Conservation (phyloP, 768 basidiomycete species). For the Tylopilus vinaceipallidus region DNA sequence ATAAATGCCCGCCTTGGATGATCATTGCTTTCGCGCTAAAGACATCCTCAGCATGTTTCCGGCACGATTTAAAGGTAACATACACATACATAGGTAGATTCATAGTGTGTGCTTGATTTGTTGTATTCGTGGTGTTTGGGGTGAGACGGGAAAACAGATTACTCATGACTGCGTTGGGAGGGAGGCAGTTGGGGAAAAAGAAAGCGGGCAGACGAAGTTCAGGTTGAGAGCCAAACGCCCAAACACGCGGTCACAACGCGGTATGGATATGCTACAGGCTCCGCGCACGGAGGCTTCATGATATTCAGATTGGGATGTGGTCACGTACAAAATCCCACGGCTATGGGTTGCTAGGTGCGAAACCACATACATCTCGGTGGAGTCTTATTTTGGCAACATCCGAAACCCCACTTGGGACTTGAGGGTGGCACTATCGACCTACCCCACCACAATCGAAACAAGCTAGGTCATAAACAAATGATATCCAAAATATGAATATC, state of each 20-base stretch:
- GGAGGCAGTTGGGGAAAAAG: not conserved
- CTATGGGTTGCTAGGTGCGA: too few species aligned
- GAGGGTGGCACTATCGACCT: too few species aligned
- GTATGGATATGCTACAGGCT: too few species aligned
- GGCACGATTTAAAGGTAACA: not conserved
- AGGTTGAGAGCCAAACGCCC: too few species aligned
- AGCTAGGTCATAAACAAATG: too few species aligned
- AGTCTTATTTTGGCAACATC: too few species aligned
- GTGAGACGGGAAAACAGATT: not conserved
- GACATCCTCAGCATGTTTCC: not conserved
- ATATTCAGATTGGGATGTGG: not conserved
- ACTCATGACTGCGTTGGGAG: not conserved
- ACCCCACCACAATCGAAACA: too few species aligned
- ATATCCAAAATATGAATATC: too few species aligned
- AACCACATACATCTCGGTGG: too few species aligned
- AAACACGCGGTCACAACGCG: not conserved
- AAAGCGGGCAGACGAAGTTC: not conserved
- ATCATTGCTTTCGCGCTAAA: conserved; percentile 2
- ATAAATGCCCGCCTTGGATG: not conserved
- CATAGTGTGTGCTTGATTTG: not conserved
- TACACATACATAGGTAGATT: not conserved
- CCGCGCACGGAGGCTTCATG: not conserved
- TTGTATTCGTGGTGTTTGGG: not conserved
- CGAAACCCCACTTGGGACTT: too few species aligned
- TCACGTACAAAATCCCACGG: not conserved